These are phyloP conservation scores for Achaetomiella virescens DNA, from an alignment of 495 filamentous ascomycete genomes.

Conservation along the genomic window DNA sequence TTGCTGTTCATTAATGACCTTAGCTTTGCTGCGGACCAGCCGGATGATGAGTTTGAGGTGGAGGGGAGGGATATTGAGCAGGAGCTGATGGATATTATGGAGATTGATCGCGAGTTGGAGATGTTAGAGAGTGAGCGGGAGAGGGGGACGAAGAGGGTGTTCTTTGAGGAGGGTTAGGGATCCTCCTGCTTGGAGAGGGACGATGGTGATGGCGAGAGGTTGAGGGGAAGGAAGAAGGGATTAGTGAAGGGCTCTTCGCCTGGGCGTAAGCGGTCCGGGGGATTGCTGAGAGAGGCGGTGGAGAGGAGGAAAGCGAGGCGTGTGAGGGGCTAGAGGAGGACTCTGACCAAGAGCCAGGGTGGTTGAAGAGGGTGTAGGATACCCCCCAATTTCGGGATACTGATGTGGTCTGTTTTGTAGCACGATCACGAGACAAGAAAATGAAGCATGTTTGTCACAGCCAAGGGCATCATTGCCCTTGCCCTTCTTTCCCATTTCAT, in stretches of 20 bases:
- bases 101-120: slow-evolving; percentile 49
- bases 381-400: slow-evolving; percentile 5
- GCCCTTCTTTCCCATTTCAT: background rate
- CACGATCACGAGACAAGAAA: slow-evolving; percentile 5
- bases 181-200: background rate
- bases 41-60: slow-evolving; percentile 40
- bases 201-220: background rate
- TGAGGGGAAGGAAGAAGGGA: background rate
- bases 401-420: slow-evolving; percentile 6
- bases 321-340: background rate
- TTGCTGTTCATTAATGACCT: slow-evolving; percentile 41
- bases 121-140: slow-evolving; percentile 39
- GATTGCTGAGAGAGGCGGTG: slow-evolving; percentile 1
- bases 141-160: slow-evolving; percentile 42
- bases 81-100: slow-evolving; percentile 50
- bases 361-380: slow-evolving; percentile 8
- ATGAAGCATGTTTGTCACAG: slow-evolving; percentile 4
- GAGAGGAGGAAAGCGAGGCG: background rate
- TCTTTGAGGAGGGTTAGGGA: slow-evolving; percentile 38
- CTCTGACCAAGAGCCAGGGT: background rate
- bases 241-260: background rate
- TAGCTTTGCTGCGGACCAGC: slow-evolving; percentile 35
- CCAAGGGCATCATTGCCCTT: background rate
- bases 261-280: background rate
- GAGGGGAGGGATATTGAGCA: slow-evolving; percentile 44